These are phyloP conservation scores for Saccharomycopsis guyanensis DNA, from an alignment of 805 yeast species.

Conservation along the genomic window DNA sequence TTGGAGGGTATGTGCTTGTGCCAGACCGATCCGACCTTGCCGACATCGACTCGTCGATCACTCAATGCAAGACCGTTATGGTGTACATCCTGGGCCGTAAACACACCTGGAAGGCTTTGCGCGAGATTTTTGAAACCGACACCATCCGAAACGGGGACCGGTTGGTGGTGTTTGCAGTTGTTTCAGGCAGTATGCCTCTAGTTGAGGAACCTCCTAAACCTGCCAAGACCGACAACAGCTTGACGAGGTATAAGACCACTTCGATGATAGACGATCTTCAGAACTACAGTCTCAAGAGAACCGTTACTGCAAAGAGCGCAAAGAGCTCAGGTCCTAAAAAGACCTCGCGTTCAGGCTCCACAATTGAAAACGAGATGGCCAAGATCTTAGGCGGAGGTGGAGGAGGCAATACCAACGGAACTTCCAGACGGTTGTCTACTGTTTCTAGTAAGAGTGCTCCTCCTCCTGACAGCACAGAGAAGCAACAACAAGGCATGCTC, in stretches of 20 bases:
- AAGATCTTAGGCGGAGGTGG: conserved; percentile 1
- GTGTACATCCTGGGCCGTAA: conserved; percentile 62
- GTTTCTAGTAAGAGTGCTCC: not conserved
- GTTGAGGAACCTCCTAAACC: conserved; percentile 5
- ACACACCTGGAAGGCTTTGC: conserved; percentile 77
- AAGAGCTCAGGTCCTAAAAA: not conserved
- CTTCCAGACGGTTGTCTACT: not conserved
- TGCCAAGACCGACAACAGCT: conserved; percentile 1
- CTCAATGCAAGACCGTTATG: conserved; percentile 33
- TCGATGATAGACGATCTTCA: conserved; percentile 20
- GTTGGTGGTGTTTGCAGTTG: conserved; percentile 51
- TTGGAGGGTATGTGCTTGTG: conserved; percentile 2
- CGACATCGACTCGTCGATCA: conserved; percentile 4
- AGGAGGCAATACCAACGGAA: too few relatives aligned
- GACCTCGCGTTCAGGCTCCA: conserved; percentile 2
- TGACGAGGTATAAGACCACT: conserved; percentile 18
- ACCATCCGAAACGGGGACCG: conserved; percentile 59
- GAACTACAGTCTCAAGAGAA: conserved; percentile 1
- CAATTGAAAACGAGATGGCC: conserved; percentile 10
- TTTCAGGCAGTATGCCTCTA: conserved; percentile 26
- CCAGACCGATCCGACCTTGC: not conserved
- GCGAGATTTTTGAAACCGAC: conserved; percentile 46
- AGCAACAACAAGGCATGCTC: not conserved
- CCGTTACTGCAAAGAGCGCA: conserved; percentile 3
- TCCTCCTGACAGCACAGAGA: not conserved